Conservation (phyloP, 345 rosid species). For the Hibiscus mutabilis region DNA sequence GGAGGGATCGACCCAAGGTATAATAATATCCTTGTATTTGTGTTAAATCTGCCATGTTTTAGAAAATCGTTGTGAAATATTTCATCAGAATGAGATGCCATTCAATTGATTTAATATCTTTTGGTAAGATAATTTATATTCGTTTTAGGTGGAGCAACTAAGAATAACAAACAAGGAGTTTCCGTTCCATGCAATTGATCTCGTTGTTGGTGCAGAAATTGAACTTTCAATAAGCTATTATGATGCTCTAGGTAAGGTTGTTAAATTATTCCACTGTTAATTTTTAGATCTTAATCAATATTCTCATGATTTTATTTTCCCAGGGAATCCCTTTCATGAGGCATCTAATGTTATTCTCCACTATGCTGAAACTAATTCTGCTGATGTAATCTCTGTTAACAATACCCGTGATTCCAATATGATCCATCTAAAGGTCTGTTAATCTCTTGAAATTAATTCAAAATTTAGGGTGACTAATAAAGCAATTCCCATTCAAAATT, state of each 20-base stretch:
- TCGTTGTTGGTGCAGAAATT: slow-evolving; percentile 72
- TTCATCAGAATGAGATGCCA: slow-evolving; percentile 1
- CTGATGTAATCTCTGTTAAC: slow-evolving; percentile 51
- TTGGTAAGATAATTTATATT: neutral
- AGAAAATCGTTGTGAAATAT: neutral
- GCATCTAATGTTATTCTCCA: slow-evolving; percentile 46
- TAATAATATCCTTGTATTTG: neutral
- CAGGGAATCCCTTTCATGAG: slow-evolving; percentile 80
- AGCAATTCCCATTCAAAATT: neutral
- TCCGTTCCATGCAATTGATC: slow-evolving; percentile 41
- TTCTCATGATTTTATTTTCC: slow-evolving; percentile 17
- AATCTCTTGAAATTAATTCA: neutral
- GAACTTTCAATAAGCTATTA: slow-evolving; percentile 47
- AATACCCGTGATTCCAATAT: slow-evolving; percentile 27
- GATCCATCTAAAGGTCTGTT: slow-evolving; percentile 65
- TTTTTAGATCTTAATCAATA: slow-evolving; percentile 10
- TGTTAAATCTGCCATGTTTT: neutral
- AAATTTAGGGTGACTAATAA: neutral
- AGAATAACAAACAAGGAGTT: slow-evolving; percentile 45
- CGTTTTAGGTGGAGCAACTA: slow-evolving; percentile 73
- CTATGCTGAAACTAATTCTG: slow-evolving; percentile 62
- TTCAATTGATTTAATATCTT: too few relatives aligned
- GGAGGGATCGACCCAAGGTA: slow-evolving; percentile 68
- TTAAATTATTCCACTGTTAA: neutral
- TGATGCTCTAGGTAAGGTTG: slow-evolving; percentile 57